Evolutionary conservation across 2,329 filamentous ascomycete species (phyloP), one percentile per base, ranked within the genome.

Genomic region (Colletotrichum phormii): DNA sequence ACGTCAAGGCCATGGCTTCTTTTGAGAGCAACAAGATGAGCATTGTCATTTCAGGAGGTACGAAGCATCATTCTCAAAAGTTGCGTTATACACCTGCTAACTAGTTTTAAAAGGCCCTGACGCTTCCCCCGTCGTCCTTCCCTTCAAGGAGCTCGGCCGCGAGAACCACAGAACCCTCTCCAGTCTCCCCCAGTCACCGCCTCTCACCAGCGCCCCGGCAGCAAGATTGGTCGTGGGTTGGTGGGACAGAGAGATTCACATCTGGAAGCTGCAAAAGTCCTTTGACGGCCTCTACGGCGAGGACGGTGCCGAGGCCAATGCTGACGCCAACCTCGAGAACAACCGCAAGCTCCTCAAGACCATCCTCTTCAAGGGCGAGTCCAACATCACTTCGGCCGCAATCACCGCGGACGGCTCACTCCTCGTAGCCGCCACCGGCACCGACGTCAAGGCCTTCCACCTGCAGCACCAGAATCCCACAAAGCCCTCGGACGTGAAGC

Each of bases 1-100:
- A 99, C 84, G 95, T 98, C 78, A 98, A 98, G 85, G 90, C 95
- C 1, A 94, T 98, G 90, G 94, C 95, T 42, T 92, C 94, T 0
- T 98, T 96, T 75, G 97, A 99, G 82, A 92, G 92, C 64, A 91
- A 89, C 63, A 91, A 91, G 62, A 90, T 98, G 79, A 98, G 95
- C 78, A 91, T 98, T 67, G 87, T 98, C 12, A 94, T 97, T 18
- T 97, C 96, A 75, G 97, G 97, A 89, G 97, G 95, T 94, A 86
- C 82, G 87, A 80, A 26, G 15, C 12, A n/a, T n/a, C n/a, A 5
- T 8, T 31, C 5, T 3, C 15, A 22, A 1, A 11, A 66, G 5
- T 1, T 3, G 12, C 2, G 5, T 46, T 5, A 15, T 12, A 3
- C 29, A n/a, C 31, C 1, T n/a, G 13, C 35, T 55, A 26, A 26